These are phyloP conservation scores for Vaccinium vitisidaea DNA, from an alignment of 148 eudicot genomes.

Conservation along the genomic window DNA sequence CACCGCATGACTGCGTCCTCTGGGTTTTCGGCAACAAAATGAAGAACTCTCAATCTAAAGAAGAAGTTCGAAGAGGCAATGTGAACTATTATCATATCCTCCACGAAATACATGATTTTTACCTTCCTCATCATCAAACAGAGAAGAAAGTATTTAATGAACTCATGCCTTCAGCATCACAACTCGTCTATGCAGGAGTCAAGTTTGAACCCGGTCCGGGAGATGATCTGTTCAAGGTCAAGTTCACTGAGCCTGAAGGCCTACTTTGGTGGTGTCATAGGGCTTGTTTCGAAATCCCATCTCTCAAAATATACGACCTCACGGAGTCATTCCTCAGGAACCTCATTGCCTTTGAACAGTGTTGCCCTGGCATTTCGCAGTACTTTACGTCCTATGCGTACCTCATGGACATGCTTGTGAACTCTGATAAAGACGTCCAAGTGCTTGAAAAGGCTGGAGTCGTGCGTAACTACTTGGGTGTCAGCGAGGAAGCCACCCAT, in stretches of 20 bases:
- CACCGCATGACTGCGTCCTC: background rate
- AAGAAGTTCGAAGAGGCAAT: background rate
- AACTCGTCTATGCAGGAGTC: background rate
- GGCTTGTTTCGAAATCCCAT: background rate
- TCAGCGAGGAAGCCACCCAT: background rate
- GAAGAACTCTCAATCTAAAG: background rate
- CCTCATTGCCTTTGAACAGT: conserved; percentile 10
- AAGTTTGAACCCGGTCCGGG: background rate
- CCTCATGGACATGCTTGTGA: background rate
- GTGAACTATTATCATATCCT: background rate
- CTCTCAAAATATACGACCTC: background rate
- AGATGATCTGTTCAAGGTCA: background rate
- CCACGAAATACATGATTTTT: background rate
- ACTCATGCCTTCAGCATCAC: background rate
- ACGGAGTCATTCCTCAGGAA: background rate
- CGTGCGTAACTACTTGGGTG: background rate
- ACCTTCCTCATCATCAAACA: background rate
- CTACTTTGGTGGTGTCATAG: background rate
- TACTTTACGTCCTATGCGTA: background rate
- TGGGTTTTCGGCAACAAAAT: background rate
- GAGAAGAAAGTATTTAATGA: background rate
- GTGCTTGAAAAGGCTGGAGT: background rate
- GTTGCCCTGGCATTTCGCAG: background rate
- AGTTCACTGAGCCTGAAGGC: background rate
- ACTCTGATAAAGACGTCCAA: background rate